Conservation (phyloP, 305 asterid species). For the Plantago rigida region DNA sequence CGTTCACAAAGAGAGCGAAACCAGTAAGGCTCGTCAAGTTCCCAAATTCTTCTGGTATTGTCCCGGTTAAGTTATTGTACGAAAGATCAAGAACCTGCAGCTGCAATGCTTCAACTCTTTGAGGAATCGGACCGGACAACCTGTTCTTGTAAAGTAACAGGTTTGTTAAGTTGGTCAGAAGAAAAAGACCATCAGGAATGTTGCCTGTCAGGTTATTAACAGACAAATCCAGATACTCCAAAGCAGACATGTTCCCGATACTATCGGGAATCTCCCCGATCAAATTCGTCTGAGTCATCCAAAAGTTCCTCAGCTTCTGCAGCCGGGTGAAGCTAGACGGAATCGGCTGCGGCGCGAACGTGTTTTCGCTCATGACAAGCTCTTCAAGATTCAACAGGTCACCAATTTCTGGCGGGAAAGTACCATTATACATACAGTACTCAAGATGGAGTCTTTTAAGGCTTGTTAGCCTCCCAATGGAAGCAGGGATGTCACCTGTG, state of each 20-base stretch:
- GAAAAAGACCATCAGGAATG: constrained; percentile 50
- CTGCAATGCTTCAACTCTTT: constrained; percentile 31
- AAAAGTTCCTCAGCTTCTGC: constrained; percentile 40
- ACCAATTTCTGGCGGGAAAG: constrained; percentile 55
- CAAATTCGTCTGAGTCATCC: constrained; percentile 38
- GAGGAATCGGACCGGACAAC: constrained; percentile 57
- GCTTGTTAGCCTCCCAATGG: constrained; percentile 40
- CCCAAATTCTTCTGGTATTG: constrained; percentile 56
- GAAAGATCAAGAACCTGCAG: constrained; percentile 55
- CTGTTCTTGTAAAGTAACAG: constrained; percentile 42
- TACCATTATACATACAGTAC: constrained; percentile 35
- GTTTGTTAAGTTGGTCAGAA: constrained; percentile 32
- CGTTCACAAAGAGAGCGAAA: constrained; percentile 47
- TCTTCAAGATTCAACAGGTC: constrained; percentile 46
- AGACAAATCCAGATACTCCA: constrained; percentile 54
- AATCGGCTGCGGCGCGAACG: constrained; percentile 44
- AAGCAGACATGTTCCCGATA: constrained; percentile 43
- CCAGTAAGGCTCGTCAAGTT: constrained; percentile 45
- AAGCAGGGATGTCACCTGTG: constrained; percentile 49
- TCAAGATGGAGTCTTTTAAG: constrained; percentile 37
- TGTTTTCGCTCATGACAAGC: constrained; percentile 32
- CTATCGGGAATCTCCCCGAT: constrained; percentile 58
- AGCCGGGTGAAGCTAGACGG: constrained; percentile 50
- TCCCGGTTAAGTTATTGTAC: constrained; percentile 45
- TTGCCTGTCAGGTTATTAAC: constrained; percentile 42